Conservation (phyloP, 164 flowering plant species). For the Malania oleifera region DNA sequence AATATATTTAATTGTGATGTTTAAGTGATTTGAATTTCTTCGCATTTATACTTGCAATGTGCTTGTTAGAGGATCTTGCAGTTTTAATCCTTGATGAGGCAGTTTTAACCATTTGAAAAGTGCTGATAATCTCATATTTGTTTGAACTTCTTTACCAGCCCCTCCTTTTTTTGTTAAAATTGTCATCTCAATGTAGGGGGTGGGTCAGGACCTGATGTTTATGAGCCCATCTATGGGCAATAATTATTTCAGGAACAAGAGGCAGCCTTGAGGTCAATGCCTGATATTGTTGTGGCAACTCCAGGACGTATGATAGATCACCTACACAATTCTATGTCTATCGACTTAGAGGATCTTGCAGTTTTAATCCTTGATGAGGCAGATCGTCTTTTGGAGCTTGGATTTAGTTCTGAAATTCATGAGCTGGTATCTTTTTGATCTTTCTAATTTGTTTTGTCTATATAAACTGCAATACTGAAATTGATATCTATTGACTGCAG, state of each 20-base stretch:
- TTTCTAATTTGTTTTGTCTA: background rate
- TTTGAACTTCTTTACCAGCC: no score
- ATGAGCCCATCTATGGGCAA: no score
- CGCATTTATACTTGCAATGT: no score
- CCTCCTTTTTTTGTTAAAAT: no score
- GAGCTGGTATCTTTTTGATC: conserved; percentile 59
- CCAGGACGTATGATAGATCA: conserved; percentile 99
- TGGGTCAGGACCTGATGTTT: no score
- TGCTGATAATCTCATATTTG: no score
- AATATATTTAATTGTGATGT: no score
- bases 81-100: no score
- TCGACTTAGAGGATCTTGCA: conserved; percentile 90
- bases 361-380: conserved; percentile 97
- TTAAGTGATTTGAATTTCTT: no score
- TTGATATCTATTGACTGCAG: background rate
- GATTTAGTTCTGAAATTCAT: conserved; percentile 82
- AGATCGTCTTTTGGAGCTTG: conserved; percentile 93
- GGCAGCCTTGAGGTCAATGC: conserved; percentile 77
- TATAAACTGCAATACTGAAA: background rate
- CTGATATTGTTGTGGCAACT: conserved; percentile 97
- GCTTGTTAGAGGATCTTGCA: no score
- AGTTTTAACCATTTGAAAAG: no score
- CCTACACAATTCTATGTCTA: conserved; percentile 87
- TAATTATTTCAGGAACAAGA: conserved; percentile 65
- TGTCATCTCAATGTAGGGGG: no score